Base-by-base conservation (phyloP, 2,329 filamentous ascomycete species). In the Aspergillus sp. region DNA sequence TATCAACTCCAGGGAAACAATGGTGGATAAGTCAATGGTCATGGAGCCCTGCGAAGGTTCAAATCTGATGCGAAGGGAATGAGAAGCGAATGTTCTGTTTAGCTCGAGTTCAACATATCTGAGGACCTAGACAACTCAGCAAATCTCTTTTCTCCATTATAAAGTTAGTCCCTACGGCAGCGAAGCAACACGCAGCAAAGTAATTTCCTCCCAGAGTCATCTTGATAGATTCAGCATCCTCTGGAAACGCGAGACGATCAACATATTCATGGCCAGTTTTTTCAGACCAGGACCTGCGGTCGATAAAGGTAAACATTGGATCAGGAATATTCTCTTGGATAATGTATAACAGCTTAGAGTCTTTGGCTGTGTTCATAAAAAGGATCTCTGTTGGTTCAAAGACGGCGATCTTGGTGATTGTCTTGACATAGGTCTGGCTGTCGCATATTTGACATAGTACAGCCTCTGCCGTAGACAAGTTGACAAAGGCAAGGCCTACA, bases 21-120 rank as follows among this genome's bases (percentile, higher is more conserved):
- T 88, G 0, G 90, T 95, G 1, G 88, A 85, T 2, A 93, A 76
- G 57, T 96, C 91, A 54, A 97, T 94, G 79, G 95, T 88, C 90
- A 97, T 95, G 1, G 89, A 88, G 26, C 91, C 87, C 60, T 95
- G 88, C 0, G 89, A 90, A 1, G 90, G 86, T 57, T 91, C 85
- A 54, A 95, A 96, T 50, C 82, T 85, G 58, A 97, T 85, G 4
- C 89, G 82, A 29, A 97, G 77, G 13, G 90, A 90, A 60, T 93
- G 85, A n/a, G 77, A 74, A 4, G 82, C 76, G 60, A 95, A 93
- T 1, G 76, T 80, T 47, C 85, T 75, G 4, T 75, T 75, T 48
- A 89, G 75, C 6, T 82, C 79, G 1, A 85, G 66, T 45, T 95
- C 86, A 37, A 94, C 78, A 61, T 88, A 95, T 57, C 88, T 88